Evolutionary conservation across 2,329 filamentous ascomycete species (phyloP), one percentile per base, ranked within the genome.

Genomic region (Fusarium graminum): DNA sequence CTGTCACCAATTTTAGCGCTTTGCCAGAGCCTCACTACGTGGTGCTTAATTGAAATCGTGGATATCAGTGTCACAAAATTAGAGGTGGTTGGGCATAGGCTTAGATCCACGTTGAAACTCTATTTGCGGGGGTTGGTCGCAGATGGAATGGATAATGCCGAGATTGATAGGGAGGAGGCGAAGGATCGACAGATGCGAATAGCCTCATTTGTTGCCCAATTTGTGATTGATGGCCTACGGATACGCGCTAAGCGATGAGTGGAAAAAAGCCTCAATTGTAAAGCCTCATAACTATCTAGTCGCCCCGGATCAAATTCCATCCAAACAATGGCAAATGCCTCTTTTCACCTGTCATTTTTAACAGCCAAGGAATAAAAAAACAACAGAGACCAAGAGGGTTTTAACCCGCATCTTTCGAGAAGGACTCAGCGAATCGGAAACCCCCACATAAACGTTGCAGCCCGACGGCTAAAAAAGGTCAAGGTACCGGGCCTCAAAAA

Each of bases 401-500:
- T 49, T 39, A 49, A 25, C 50, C 50, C 14, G 46, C 38, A 56
- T 43, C 65, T 65, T 65, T 59, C 32, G 50, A 52, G 52, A 44
- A 52, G 50, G 40, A 29, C 22, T 25, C 29, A 69, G 43, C 66
- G 66, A 69, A 69, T 69, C 66, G 66, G 62, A 69, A 45, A 40
- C 44, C 66, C 66, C 66, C 66, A 69, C 66, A 69, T 69, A 63
- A 59, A 63, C 53, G 65, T 68, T 68, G 66, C 66, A 69, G 66
- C 66, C 66, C 62, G 62, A 69, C 43, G 64, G 59, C 65, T 49
- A 49, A 68, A 41, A 34, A 45, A 47, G 25, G 17, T 46, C 14
- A 30, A 53, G 28, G 36, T 38, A 22, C 49, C 53, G 56, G 65
- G 66, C 66, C 66, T 69, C 66, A 69, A 68, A 68, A 68, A 63